Percentiles rank a stretch among this genome's conserved stretches.
Evolutionary conservation across 345 rosid genomes (phyloP).

Genomic region (Kernera saxatilis): DNA sequence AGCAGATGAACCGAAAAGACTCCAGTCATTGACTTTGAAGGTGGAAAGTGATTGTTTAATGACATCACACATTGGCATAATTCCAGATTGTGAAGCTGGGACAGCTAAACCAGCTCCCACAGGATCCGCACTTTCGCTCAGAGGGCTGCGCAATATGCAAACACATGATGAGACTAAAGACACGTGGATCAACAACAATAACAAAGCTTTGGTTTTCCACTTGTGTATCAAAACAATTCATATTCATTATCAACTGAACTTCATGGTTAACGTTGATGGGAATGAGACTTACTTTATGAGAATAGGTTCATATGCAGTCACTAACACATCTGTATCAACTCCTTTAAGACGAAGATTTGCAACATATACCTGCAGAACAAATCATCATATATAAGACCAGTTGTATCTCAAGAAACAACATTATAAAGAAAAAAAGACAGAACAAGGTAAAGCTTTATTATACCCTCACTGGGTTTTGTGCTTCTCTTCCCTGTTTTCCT

Average conservation of each 20-base stretch:
- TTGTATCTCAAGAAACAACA: slow-evolving; percentile 4
- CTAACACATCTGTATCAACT: slow-evolving; percentile 68
- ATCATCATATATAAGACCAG: not conserved
- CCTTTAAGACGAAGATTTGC: slow-evolving; percentile 76
- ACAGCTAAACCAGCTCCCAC: slow-evolving; percentile 68
- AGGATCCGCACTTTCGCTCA: slow-evolving; percentile 66
- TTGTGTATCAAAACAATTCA: not conserved
- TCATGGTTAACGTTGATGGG: not conserved
- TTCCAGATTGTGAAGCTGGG: slow-evolving; percentile 57
- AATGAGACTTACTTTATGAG: slow-evolving; percentile 50
- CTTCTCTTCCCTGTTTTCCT: slow-evolving; percentile 92
- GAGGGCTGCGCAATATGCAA: slow-evolving; percentile 41
- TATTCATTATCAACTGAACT: not conserved
- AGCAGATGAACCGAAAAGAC: slow-evolving; percentile 48
- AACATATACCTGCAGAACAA: slow-evolving; percentile 54
- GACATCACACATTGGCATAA: slow-evolving; percentile 57
- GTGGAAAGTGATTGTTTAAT: slow-evolving; percentile 59
- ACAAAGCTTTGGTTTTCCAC: not conserved
- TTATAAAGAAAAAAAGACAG: not conserved
- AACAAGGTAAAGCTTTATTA: not conserved
- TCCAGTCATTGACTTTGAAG: slow-evolving; percentile 74
- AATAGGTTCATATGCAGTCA: slow-evolving; percentile 68
- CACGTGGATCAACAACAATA: not conserved
- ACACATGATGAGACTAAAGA: not conserved
- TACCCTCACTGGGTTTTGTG: slow-evolving; percentile 71